A percentile compares a stretch with the other conserved stretches of the same genome.
phyloP scores from a whole-genome alignment of 768 basidiomycete species.

The Leccinum incarnatum region DNA sequence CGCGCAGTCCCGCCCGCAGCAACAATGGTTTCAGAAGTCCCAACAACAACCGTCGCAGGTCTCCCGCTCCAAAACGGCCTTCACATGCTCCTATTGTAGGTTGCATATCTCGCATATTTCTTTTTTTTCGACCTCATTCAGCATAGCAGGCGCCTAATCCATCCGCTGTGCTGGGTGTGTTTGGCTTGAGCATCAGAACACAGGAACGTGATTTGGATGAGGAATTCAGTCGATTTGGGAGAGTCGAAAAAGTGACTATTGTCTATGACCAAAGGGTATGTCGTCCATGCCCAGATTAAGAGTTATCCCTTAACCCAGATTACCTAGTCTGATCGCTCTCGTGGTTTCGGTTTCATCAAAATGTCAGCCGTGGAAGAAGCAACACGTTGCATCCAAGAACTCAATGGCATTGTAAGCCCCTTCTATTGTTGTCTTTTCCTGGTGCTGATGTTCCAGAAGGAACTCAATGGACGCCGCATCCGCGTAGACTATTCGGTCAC shows the following conservation, averaged over 20 bases:
- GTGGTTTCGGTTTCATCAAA: slow-evolving; percentile 97
- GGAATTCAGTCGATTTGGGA: slow-evolving; percentile 85
- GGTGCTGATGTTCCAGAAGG: slow-evolving; percentile 43
- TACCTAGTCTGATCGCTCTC: slow-evolving; percentile 84
- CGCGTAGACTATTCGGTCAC: slow-evolving; percentile 98
- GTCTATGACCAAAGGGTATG: slow-evolving; percentile 95
- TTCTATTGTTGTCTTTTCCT: neutral
- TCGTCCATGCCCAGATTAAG: neutral
- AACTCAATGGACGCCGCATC: slow-evolving; percentile 92
- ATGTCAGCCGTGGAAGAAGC: slow-evolving; percentile 92
- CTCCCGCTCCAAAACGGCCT: slow-evolving; percentile 61
- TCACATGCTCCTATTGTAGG: slow-evolving; percentile 73
- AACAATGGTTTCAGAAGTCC: slow-evolving; percentile 60
- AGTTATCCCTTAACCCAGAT: slow-evolving; percentile 20
- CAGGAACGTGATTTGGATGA: slow-evolving; percentile 92
- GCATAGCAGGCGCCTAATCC: slow-evolving; percentile 79
- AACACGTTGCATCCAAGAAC: slow-evolving; percentile 77
- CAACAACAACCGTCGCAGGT: slow-evolving; percentile 50
- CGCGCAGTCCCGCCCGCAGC: slow-evolving; percentile 60
- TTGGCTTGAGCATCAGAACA: slow-evolving; percentile 95
- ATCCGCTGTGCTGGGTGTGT: slow-evolving; percentile 91
- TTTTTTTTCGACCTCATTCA: slow-evolving; percentile 32
- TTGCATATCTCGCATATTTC: slow-evolving; percentile 12
- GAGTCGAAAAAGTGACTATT: slow-evolving; percentile 92
- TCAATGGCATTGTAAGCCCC: slow-evolving; percentile 83